These are phyloP conservation scores for Pneumocystis murina DNA, from an alignment of 1,139 yeast species.

Conservation along the genomic window DNA sequence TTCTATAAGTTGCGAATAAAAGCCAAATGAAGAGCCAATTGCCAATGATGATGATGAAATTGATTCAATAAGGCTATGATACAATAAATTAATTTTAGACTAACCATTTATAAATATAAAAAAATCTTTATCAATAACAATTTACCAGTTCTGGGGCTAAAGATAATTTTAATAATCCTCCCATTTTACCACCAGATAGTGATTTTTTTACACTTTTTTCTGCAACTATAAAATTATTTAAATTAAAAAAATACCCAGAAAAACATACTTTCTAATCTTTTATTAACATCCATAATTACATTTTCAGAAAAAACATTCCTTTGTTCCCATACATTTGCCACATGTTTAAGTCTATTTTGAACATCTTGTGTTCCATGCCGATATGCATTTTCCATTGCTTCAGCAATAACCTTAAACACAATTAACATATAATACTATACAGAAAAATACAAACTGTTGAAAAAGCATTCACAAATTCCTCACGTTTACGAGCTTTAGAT, in stretches of 20 bases:
- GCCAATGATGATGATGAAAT: constrained; percentile 12
- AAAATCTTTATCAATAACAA: constrained; percentile 6
- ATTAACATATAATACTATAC: constrained; percentile 19
- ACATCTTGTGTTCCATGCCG: constrained; percentile 23
- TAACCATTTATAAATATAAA: constrained; percentile 9
- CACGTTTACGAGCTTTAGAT: constrained; percentile 48
- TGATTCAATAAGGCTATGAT: constrained; percentile 24
- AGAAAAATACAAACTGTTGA: constrained; percentile 27
- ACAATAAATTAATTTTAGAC: constrained; percentile 29
- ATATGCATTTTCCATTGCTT: constrained; percentile 24
- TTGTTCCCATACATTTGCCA: constrained; percentile 62
- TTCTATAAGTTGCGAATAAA: constrained; percentile 19
- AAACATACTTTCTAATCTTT: constrained; percentile 22
- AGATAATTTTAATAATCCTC: constrained; percentile 13
- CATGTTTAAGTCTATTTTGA: constrained; percentile 45
- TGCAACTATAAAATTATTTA: constrained; percentile 9
- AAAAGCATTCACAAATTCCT: constrained; percentile 48
- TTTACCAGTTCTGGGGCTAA: constrained; percentile 15
- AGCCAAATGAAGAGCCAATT: constrained; percentile 12
- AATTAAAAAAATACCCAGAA: not conserved
- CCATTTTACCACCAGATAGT: constrained; percentile 11
- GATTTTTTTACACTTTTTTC: constrained; percentile 16
- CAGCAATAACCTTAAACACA: constrained; percentile 23
- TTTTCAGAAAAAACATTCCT: constrained; percentile 39
- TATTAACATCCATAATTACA: constrained; percentile 33